phyloP scores from a whole-genome alignment of 768 basidiomycete genomes.

The Mycena rebaudengoi region DNA sequence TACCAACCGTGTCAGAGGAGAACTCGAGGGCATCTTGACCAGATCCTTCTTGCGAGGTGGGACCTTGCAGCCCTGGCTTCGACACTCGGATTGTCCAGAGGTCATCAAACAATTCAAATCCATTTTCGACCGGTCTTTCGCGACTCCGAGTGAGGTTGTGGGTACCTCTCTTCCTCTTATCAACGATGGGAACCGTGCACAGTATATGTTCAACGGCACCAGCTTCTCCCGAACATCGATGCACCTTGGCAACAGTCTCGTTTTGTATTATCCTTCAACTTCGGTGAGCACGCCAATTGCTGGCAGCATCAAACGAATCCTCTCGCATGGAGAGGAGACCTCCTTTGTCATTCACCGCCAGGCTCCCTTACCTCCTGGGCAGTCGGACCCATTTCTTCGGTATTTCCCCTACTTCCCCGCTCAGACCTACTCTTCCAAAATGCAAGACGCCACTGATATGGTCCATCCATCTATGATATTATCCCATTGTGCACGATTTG shows the following conservation, averaged over 20 bases:
- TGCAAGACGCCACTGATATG: conserved; percentile 12
- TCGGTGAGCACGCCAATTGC: conserved; percentile 9
- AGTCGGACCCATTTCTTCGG: conserved; percentile 16
- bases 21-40: conserved; percentile 19
- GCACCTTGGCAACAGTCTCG: conserved; percentile 24
- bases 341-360: conserved; percentile 15
- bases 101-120: conserved; percentile 24
- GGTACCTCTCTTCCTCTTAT: conserved; percentile 13
- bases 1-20: conserved; percentile 39
- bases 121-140: conserved; percentile 18
- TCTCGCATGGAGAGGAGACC: conserved; percentile 5
- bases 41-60: conserved; percentile 18
- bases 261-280: conserved; percentile 22
- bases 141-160: conserved; percentile 2
- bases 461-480: conserved; percentile 7
- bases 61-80: conserved; percentile 14
- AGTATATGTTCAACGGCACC: conserved; percentile 9
- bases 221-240: conserved; percentile 21
- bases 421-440: conserved; percentile 20
- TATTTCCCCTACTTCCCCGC: conserved; percentile 25
- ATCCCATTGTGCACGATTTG: conserved; percentile 21
- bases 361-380: conserved; percentile 4
- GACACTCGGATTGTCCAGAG: conserved; percentile 17
- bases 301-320: conserved; percentile 18
- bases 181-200: conserved; percentile 14